Base-by-base conservation (phyloP, 768 basidiomycete genomes). In the Suillus brevipes region DNA sequence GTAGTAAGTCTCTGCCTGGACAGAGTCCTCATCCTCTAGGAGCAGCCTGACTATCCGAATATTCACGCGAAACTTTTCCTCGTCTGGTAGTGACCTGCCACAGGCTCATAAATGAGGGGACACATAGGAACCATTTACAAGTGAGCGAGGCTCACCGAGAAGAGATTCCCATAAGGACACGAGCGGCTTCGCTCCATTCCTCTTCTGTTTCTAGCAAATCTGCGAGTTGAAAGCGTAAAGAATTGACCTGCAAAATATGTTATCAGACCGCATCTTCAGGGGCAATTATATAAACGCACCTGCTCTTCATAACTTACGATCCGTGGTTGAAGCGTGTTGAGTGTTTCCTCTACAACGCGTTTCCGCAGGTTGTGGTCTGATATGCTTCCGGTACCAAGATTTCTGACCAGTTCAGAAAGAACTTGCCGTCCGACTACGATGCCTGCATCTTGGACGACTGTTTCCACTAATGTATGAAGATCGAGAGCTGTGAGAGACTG, bases 1-100 rank as follows among this genome's bases (percentile, higher is more conserved):
- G 77, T 97, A 97, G 78, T 95, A 99, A 2, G 95, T 93, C 75
- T 99, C 97, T n/a, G 97, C 97, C 77, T 95, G 93, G 2, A 96
- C 91, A 5, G 93, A 94, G 73, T 99, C 97, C 74, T 97, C 95
- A 63, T 97, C 95, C 80, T 99, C 97, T 40, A 99, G 84, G 23
- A 97, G 84, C 6, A 99, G 84, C 20, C 97, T 89, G 61, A 99
- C 93, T 68, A 99, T 97, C 64, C 96, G 91, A 65, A 99, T 89
- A 74, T 98, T 97, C 43, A 97, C 84, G 34, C 86, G 85, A 43
- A 99, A 85, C 75, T 95, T 97, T 61, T 97, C 94, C 65, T 87
- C 85, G 75, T 97, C 95, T 6, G 87, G 79, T 37, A 89, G 82
- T 16, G 87, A 78, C 43, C 89, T 90, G 69, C 36, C 43, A 70